A percentile compares a stretch with the other conserved stretches of the same genome.
Evolutionary conservation across 2,329 filamentous ascomycete genomes (phyloP).

Genomic region (Emergomyces africanus): DNA sequence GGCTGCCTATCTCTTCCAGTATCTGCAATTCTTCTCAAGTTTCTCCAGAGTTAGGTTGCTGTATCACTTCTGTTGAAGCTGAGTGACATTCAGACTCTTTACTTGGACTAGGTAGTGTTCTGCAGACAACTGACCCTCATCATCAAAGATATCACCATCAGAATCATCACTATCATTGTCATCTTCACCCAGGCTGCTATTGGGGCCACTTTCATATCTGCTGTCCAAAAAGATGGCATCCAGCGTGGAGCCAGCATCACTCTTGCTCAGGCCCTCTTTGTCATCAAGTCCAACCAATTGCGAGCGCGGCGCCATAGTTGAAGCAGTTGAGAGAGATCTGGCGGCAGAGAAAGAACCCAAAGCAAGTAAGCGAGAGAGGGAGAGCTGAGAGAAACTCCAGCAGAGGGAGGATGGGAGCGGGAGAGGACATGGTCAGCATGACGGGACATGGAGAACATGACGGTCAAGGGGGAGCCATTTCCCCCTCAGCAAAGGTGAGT

Average conservation of each 20-base stretch:
- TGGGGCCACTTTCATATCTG: constrained; percentile 8
- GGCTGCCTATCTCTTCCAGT: constrained; percentile 15
- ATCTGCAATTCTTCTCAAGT: constrained; percentile 15
- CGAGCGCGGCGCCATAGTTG: background rate
- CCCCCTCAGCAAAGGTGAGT: no score
- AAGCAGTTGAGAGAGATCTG: no score
- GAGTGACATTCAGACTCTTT: constrained; percentile 15
- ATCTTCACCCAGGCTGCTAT: no score
- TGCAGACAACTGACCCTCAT: constrained; percentile 11
- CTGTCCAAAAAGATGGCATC: constrained; percentile 11
- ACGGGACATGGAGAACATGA: background rate
- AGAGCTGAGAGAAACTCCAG: no score
- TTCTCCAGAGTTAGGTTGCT: constrained; percentile 14
- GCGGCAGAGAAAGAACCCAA: no score
- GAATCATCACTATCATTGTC: background rate
- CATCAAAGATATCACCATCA: background rate
- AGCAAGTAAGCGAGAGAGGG: no score
- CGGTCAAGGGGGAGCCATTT: background rate
- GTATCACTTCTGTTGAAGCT: constrained; percentile 19
- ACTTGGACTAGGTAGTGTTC: constrained; percentile 16
- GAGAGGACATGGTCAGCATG: no score
- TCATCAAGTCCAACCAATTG: background rate
- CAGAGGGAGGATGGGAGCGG: no score
- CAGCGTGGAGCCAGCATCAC: constrained; percentile 10
- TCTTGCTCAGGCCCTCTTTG: constrained; percentile 8